phyloP scores from a whole-genome alignment of 257 asterid species.

The Lantana camara region DNA sequence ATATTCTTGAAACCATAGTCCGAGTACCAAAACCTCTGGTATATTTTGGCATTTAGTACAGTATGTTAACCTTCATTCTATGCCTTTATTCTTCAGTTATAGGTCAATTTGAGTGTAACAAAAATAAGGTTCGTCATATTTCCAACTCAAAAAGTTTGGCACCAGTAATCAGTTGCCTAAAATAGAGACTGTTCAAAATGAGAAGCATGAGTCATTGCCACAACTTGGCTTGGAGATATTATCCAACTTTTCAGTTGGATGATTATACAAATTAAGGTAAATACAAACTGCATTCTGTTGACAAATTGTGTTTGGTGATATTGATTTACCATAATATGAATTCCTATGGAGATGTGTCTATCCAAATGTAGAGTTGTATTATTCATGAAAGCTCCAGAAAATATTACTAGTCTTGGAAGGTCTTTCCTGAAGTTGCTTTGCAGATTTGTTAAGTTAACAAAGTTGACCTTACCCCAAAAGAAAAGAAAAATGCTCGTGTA shows the following conservation, averaged over 20 bases:
- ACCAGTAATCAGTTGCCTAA: constrained; percentile 12
- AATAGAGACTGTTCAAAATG: constrained; percentile 5
- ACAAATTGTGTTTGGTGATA: too few species aligned
- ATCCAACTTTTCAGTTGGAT: too few species aligned
- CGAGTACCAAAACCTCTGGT: constrained; percentile 10
- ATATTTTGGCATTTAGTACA: constrained; percentile 6
- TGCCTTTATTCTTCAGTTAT: constrained; percentile 8
- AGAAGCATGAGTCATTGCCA: too few species aligned
- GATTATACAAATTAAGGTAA: too few species aligned
- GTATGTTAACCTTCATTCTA: background rate
- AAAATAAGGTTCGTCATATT: background rate
- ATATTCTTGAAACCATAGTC: constrained; percentile 4
- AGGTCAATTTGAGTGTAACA: constrained; percentile 14
- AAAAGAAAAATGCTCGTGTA: background rate
- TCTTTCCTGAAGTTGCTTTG: background rate
- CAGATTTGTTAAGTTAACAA: background rate
- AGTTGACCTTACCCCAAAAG: background rate
- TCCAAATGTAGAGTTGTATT: background rate
- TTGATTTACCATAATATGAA: constrained; percentile 1
- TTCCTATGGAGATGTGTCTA: background rate
- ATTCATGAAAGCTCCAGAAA: background rate
- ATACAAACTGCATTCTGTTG: too few species aligned
- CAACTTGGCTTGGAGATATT: too few species aligned
- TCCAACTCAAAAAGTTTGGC: constrained; percentile 15
- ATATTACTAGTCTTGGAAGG: background rate